A percentile compares a stretch with the other conserved stretches of the same genome.
Evolutionary conservation across 192 early-diverging fungal genomes (phyloP).

Genomic region (Rhizophagus clarus): DNA sequence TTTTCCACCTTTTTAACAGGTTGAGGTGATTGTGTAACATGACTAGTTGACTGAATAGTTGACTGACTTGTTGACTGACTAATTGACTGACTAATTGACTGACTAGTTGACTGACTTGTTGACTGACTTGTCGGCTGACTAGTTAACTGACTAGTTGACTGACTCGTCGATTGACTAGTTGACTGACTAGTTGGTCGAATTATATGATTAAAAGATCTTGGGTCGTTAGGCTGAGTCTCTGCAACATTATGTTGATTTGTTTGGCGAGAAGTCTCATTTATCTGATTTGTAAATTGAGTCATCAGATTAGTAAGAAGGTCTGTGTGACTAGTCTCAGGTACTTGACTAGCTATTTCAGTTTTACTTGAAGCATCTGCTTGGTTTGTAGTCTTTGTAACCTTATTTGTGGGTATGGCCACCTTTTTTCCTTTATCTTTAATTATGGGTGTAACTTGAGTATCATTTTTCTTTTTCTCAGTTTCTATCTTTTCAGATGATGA

Average conservation of each 20-base stretch:
- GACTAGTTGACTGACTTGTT: no score
- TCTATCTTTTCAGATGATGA: neutral
- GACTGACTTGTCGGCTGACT: no score
- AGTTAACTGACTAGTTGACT: neutral
- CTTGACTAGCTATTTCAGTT: neutral
- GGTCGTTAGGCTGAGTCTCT: no score
- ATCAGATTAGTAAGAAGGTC: neutral
- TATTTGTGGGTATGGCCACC: neutral
- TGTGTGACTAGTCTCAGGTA: neutral
- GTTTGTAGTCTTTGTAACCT: neutral
- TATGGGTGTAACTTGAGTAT: neutral
- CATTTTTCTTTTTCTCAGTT: neutral
- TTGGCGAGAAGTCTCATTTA: neutral
- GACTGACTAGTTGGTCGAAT: neutral
- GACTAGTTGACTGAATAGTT: no score
- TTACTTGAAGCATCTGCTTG: neutral
- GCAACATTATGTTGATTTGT: no score
- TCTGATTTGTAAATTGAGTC: neutral
- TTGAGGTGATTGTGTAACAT: no score
- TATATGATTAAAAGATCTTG: no score
- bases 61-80: no score
- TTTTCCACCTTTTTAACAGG: neutral
- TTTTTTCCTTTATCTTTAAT: neutral
- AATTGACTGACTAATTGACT: no score
- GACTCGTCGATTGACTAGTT: no score